Base-by-base conservation (phyloP, 192 early-diverging fungal species). In the Podila clonocystis region DNA sequence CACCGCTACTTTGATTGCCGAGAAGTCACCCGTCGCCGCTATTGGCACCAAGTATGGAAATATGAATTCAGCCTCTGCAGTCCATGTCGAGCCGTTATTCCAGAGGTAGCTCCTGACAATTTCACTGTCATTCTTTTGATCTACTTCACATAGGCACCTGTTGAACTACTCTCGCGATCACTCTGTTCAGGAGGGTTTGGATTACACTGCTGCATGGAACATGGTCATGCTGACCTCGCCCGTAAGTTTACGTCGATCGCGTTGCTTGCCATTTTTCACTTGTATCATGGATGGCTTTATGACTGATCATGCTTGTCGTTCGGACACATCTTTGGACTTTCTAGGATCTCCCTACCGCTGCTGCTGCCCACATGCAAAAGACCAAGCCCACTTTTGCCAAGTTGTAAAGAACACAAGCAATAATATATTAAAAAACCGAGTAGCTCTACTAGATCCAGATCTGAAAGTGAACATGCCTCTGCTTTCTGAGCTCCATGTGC, bases 121-220 rank as follows among this genome's bases (percentile, higher is more conserved):
- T 17, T 58, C 26, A n/a, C n/a, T n/a, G n/a, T n/a, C n/a, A 26
- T 34, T 48, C 20, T 78, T 22, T 67, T 22, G 31, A 4, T 38
- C 58, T 48, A 52, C 50, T 60, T 2, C 67, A 9, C 38, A 7
- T 70, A 91, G 90, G 67, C 91, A 94, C 48, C 60, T 95, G 50
- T 89, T 99, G 58, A 97, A 95, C 75, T 95, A 93, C 82, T 94
- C 95, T 41, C 93, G 96, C 65, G 96, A 99, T 82, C 98, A 99
- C 74, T 87, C 91, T 9, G 93, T 97, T 0, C 86, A 88, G 45
- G 96, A 99, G 78, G 94, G 95, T 33, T 87, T 99, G 34, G 85
- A 89, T 15, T 97, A 98, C 82, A 93, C 91, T 33, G 92, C 90
- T 34, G 78, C 95, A 19, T 99, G 98, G 98, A 98, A 96, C 82